A percentile compares a stretch with the other conserved stretches of the same genome.
phyloP scores from a whole-genome alignment of 2,329 filamentous ascomycete genomes.

The Teratosphaeria pseudoeucalypti region DNA sequence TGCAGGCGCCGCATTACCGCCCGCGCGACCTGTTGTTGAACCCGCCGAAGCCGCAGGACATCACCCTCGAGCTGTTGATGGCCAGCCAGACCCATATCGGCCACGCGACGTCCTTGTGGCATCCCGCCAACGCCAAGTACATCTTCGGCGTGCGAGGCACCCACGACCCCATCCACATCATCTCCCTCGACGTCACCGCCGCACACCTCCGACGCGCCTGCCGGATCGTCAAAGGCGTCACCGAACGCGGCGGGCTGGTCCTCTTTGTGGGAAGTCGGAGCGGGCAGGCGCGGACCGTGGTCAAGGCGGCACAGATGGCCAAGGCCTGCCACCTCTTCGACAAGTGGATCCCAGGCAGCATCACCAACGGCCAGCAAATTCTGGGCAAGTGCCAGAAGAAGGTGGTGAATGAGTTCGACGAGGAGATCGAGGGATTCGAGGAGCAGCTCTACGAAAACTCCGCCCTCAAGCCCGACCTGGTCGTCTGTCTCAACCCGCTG shows the following conservation, averaged over 20 bases:
- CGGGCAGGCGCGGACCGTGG: slow-evolving; percentile 71
- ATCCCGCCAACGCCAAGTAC: slow-evolving; percentile 85
- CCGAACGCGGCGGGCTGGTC: slow-evolving; percentile 70
- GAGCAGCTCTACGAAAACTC: slow-evolving; percentile 52
- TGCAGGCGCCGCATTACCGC: slow-evolving; percentile 46
- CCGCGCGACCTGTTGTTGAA: slow-evolving; percentile 57
- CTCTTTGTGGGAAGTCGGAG: slow-evolving; percentile 82
- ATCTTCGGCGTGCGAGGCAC: slow-evolving; percentile 80
- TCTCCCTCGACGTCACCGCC: slow-evolving; percentile 79
- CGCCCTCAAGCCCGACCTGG: slow-evolving; percentile 74
- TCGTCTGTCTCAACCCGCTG: slow-evolving; percentile 82
- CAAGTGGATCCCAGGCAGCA: slow-evolving; percentile 81
- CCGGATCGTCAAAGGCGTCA: slow-evolving; percentile 81
- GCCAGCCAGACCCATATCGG: slow-evolving; percentile 82
- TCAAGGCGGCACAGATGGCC: slow-evolving; percentile 67
- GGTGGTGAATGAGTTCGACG: slow-evolving; percentile 68
- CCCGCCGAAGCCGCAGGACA: slow-evolving; percentile 66
- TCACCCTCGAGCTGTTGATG: slow-evolving; percentile 84
- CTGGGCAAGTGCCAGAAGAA: slow-evolving; percentile 59
- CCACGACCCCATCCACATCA: slow-evolving; percentile 45
- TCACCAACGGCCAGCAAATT: slow-evolving; percentile 89
- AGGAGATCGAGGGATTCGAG: slow-evolving; percentile 53
- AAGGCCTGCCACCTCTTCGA: slow-evolving; percentile 81
- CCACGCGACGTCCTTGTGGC: slow-evolving; percentile 85
- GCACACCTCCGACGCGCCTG: slow-evolving; percentile 84